Conservation (phyloP, 495 filamentous ascomycete species). For the Aspergillus ostianus region DNA sequence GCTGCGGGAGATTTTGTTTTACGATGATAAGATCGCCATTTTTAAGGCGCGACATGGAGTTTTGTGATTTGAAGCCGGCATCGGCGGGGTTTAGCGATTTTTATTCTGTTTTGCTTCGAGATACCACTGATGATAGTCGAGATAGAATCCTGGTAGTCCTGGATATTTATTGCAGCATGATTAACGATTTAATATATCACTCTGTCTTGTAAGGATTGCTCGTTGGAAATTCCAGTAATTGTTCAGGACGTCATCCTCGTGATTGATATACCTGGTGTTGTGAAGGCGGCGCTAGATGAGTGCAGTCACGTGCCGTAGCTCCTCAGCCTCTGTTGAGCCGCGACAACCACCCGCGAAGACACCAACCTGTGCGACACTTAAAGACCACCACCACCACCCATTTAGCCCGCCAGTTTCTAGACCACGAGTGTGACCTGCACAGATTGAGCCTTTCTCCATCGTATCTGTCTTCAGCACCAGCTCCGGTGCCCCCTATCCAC, state of each 20-base stretch:
- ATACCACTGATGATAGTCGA: slow-evolving; percentile 13
- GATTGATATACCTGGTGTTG: not conserved
- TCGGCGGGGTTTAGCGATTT: slow-evolving; percentile 9
- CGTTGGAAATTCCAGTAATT: too few relatives aligned
- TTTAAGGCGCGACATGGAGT: slow-evolving; percentile 76
- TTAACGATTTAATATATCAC: not conserved
- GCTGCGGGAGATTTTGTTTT: slow-evolving; percentile 82
- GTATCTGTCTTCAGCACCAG: not conserved
- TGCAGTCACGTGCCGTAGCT: slow-evolving; percentile 6
- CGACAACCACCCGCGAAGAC: slow-evolving; percentile 1
- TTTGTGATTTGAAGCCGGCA: slow-evolving; percentile 43
- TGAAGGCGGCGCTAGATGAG: not conserved
- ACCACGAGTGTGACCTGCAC: not conserved
- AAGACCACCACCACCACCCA: not conserved
- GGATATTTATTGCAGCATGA: slow-evolving; percentile 2
- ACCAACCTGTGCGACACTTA: not conserved
- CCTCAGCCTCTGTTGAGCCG: slow-evolving; percentile 14
- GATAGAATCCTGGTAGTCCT: slow-evolving; percentile 4
- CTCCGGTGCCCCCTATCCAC: slow-evolving; percentile 29
- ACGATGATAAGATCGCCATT: slow-evolving; percentile 83
- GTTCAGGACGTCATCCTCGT: not conserved
- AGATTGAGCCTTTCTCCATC: not conserved
- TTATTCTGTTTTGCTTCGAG: slow-evolving; percentile 11
- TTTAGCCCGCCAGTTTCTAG: not conserved
- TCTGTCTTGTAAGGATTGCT: too few relatives aligned